phyloP scores from a whole-genome alignment of 2,329 filamentous ascomycete species.

The Sclerotiophoma versabilis region DNA sequence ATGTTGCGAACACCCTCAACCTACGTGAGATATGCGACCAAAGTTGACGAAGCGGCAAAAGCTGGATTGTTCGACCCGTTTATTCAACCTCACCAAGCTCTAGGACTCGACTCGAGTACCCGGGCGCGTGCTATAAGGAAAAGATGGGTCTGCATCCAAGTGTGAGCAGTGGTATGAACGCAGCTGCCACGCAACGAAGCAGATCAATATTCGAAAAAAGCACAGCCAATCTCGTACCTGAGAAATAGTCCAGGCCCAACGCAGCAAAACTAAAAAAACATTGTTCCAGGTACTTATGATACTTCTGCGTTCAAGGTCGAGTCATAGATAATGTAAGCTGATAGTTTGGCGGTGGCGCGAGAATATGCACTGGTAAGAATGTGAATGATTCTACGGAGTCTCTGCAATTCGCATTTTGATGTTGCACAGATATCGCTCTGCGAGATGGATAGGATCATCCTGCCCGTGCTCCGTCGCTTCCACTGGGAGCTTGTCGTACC shows the following conservation, averaged over 20 bases:
- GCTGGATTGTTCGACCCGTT: neutral
- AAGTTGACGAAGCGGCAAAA: constrained; percentile 24
- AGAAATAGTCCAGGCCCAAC: neutral
- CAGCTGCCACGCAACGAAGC: neutral
- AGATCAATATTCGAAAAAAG: neutral
- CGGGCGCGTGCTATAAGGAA: constrained; percentile 55
- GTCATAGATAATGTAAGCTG: too few relatives aligned
- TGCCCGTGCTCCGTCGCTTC: neutral
- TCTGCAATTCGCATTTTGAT: neutral
- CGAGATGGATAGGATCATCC: neutral
- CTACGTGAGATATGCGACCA: constrained; percentile 14
- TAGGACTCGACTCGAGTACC: constrained; percentile 48
- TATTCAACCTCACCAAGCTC: neutral
- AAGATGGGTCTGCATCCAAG: constrained; percentile 52
- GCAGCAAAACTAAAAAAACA: neutral
- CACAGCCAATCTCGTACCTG: neutral
- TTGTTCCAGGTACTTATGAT: neutral
- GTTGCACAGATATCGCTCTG: neutral
- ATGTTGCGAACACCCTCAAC: constrained; percentile 41
- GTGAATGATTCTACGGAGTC: neutral
- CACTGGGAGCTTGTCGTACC: neutral
- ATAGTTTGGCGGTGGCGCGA: neutral
- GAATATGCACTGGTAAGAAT: neutral
- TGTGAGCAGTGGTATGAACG: constrained; percentile 52
- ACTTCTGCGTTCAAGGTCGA: too few relatives aligned